These are phyloP conservation scores for Chenopodium berlandieri DNA, from an alignment of 148 eudicot species.

Conservation along the genomic window DNA sequence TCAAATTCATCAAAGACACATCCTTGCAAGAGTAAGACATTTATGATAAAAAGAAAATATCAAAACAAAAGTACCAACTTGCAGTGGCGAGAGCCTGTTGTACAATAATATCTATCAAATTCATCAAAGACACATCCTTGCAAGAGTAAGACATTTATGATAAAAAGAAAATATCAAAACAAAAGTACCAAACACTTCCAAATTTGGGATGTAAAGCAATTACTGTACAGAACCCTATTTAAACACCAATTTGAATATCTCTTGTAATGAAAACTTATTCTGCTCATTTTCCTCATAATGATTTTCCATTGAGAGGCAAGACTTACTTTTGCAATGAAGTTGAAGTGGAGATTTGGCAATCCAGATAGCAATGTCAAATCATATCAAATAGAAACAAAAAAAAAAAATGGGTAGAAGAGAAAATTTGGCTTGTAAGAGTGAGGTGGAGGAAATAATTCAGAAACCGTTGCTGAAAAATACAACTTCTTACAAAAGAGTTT, in stretches of 20 bases:
- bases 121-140: conserved; percentile 27
- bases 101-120: conserved; percentile 33
- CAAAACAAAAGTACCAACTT: conserved; percentile 12
- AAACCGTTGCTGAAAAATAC: background rate
- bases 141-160: background rate
- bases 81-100: conserved; percentile 85
- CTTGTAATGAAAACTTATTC: background rate
- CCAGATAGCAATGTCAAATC: background rate
- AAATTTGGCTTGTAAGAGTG: background rate
- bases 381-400: background rate
- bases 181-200: background rate
- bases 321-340: conserved; percentile 1
- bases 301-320: background rate
- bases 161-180: no score
- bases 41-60: background rate
- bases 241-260: background rate
- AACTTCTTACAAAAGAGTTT: conserved; percentile 1
- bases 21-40: conserved; percentile 8
- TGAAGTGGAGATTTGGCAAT: background rate
- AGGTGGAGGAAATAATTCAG: background rate
- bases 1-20: conserved; percentile 31
- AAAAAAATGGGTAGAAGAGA: background rate
- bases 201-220: background rate
- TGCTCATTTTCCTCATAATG: background rate
- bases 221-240: background rate